Evolutionary conservation across 805 yeast species (phyloP).

Genomic region (Metschnikowia similis): DNA sequence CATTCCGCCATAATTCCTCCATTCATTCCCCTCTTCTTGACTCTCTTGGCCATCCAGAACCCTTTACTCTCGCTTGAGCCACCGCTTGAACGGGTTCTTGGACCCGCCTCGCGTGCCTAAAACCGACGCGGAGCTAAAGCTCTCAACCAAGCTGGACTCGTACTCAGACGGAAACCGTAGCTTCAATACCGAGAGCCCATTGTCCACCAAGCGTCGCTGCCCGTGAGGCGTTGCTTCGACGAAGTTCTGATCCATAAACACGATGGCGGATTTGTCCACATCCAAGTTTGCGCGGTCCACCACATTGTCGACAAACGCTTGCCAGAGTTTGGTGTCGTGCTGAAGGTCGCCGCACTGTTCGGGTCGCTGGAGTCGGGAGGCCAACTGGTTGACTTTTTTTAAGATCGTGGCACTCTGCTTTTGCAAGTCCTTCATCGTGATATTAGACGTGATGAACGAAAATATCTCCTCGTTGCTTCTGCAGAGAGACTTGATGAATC

Average conservation of each 20-base stretch:
- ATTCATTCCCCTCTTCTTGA: background rate
- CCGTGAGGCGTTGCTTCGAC: slow-evolving; percentile 19
- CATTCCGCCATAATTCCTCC: background rate
- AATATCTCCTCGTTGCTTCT: slow-evolving; percentile 26
- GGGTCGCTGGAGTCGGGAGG: slow-evolving; percentile 25
- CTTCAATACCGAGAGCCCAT: slow-evolving; percentile 29
- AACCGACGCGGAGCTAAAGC: slow-evolving; percentile 24
- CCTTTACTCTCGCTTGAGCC: slow-evolving; percentile 26
- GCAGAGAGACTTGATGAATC: slow-evolving; percentile 46
- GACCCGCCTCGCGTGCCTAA: slow-evolving; percentile 21
- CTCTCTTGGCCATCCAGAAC: slow-evolving; percentile 1
- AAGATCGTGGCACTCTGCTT: slow-evolving; percentile 34
- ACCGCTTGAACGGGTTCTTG: slow-evolving; percentile 39
- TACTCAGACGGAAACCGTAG: slow-evolving; percentile 26
- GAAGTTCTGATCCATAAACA: slow-evolving; percentile 25
- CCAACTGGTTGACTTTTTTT: slow-evolving; percentile 27
- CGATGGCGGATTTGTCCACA: slow-evolving; percentile 26
- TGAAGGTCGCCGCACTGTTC: slow-evolving; percentile 30
- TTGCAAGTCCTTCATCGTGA: slow-evolving; percentile 41
- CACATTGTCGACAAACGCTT: slow-evolving; percentile 28
- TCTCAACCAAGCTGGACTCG: slow-evolving; percentile 12
- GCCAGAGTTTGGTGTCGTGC: slow-evolving; percentile 29
- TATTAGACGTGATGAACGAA: slow-evolving; percentile 40
- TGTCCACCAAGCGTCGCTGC: slow-evolving; percentile 29
- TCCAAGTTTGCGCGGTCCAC: slow-evolving; percentile 31